phyloP scores from a whole-genome alignment of 306 rosid genomes.

The Glycyrrhiza uralensis region DNA sequence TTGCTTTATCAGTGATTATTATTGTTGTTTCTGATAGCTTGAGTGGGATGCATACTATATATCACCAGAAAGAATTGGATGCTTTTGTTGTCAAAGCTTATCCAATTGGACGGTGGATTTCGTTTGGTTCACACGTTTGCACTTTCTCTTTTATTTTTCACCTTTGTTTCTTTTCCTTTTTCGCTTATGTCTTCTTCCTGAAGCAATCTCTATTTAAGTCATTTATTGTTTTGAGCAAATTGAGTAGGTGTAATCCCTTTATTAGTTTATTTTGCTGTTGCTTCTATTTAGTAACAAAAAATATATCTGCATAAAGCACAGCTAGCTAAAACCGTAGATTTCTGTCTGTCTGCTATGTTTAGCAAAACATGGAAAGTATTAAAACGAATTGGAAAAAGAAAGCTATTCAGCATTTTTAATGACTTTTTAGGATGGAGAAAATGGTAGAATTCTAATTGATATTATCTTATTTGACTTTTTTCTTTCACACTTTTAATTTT shows the following conservation, averaged over 20 bases:
- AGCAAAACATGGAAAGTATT: conserved; percentile 1
- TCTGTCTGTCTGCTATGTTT: not conserved
- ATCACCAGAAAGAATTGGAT: conserved; percentile 36
- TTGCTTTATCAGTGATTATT: conserved; percentile 13
- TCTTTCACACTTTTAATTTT: not conserved
- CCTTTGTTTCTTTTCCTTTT: conserved; percentile 31
- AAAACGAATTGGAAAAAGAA: not conserved
- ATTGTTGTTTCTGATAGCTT: conserved; percentile 16
- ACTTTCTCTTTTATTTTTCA: conserved; percentile 19
- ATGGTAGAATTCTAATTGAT: not conserved
- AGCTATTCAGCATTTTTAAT: not conserved
- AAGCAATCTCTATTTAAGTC: conserved; percentile 26
- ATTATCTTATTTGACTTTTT: not conserved
- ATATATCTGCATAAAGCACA: not conserved
- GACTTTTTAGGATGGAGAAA: not conserved
- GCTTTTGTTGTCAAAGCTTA: conserved; percentile 31
- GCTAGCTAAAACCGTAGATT: conserved; percentile 3
- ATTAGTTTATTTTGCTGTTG: not conserved
- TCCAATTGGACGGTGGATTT: conserved; percentile 29
- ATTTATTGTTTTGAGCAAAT: conserved; percentile 11
- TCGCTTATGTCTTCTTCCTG: conserved; percentile 20
- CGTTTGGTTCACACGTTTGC: conserved; percentile 34
- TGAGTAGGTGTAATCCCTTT: conserved; percentile 10
- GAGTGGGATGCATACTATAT: conserved; percentile 3
- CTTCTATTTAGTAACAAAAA: conserved; percentile 1